Conservation (phyloP, 352 stramenopile genomes). For the Phytophthora capsici region DNA sequence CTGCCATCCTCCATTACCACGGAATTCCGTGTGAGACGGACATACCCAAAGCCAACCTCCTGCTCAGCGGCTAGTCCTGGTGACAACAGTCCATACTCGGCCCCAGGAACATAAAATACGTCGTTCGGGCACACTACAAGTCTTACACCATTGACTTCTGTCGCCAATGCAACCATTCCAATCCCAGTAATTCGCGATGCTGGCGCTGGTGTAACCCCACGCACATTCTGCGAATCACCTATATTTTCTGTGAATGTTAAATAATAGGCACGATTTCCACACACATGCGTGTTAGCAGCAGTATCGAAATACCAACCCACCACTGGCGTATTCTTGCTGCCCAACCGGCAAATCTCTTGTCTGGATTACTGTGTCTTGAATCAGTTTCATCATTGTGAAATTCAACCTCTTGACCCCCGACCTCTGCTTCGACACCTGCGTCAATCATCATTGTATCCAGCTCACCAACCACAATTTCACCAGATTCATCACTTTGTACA, state of each 20-base stretch:
- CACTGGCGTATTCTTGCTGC: neutral
- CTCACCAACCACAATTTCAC: neutral
- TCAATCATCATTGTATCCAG: neutral
- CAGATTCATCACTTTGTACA: too few relatives aligned
- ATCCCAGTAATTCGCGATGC: constrained; percentile 6
- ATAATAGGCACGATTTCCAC: neutral
- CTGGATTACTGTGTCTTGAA: neutral
- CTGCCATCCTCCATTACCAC: neutral
- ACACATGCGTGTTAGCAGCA: neutral
- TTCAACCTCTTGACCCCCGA: too few relatives aligned
- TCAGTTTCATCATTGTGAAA: neutral
- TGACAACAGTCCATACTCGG: constrained; percentile 2
- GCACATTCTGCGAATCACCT: neutral
- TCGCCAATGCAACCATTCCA: too few relatives aligned
- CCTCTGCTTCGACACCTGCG: neutral
- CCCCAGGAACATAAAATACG: constrained; percentile 4
- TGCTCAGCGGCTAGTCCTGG: constrained; percentile 6
- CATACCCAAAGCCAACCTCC: constrained; percentile 4
- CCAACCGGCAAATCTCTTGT: neutral
- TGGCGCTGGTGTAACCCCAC: neutral
- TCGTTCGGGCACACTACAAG: neutral
- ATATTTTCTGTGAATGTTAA: neutral
- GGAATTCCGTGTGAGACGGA: constrained; percentile 1
- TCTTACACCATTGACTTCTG: constrained; percentile 4
- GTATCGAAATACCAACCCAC: constrained; percentile 19